These are phyloP conservation scores for Polyporus arcularius DNA, from an alignment of 768 basidiomycete genomes.

Conservation along the genomic window DNA sequence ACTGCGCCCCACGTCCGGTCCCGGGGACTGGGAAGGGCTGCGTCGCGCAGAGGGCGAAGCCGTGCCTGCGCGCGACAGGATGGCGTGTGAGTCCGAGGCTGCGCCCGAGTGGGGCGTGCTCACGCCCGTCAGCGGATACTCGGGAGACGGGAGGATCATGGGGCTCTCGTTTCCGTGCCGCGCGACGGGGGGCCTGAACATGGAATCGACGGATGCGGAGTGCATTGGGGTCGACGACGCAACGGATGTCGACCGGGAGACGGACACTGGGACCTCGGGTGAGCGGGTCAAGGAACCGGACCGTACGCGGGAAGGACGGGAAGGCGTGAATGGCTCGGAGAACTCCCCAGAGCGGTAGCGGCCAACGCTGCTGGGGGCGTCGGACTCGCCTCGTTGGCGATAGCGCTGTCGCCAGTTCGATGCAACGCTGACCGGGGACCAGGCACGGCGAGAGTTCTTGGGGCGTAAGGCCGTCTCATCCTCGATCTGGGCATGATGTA, in stretches of 20 bases:
- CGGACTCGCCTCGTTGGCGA: constrained; percentile 13
- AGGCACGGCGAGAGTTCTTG: constrained; percentile 17
- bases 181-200: constrained; percentile 3
- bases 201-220: constrained; percentile 7
- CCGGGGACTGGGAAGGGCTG: not conserved
- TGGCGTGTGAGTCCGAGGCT: constrained; percentile 9
- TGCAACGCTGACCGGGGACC: constrained; percentile 19
- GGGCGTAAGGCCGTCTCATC: constrained; percentile 16
- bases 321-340: constrained; percentile 2
- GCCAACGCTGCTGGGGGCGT: constrained; percentile 4
- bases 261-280: not conserved
- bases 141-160: constrained; percentile 13
- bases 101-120: constrained; percentile 8
- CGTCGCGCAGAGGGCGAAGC: not conserved
- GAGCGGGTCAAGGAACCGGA: not conserved
- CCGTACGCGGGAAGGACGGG: constrained; percentile 4
- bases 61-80: constrained; percentile 1
- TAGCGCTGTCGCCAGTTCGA: constrained; percentile 13
- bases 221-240: constrained; percentile 1
- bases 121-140: constrained; percentile 3
- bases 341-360: constrained; percentile 4
- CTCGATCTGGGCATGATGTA: constrained; percentile 33
- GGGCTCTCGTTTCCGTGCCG: constrained; percentile 3
- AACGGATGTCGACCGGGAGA: constrained; percentile 14
- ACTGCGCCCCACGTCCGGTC: not conserved